Evolutionary conservation across 768 basidiomycete species (phyloP).

Genomic region (Hemileccinum rubropunctum): DNA sequence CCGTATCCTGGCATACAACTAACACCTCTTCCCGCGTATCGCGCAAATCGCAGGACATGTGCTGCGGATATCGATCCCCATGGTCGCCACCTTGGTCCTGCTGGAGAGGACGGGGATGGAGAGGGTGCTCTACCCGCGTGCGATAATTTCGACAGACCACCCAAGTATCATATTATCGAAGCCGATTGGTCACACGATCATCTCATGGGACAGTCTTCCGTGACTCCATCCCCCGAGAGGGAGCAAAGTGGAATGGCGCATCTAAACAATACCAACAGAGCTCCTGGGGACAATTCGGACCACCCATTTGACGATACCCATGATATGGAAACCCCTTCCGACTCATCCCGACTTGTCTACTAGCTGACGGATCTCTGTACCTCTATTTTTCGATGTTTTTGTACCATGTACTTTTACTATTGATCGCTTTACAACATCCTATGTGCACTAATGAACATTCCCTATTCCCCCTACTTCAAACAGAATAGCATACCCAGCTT

Average conservation of each 20-base stretch:
- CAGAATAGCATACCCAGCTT: not conserved
- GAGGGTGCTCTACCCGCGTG: constrained; percentile 52
- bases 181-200: constrained; percentile 4
- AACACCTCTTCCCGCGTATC: constrained; percentile 20
- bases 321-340: not conserved
- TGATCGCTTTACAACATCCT: no score
- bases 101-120: constrained; percentile 35
- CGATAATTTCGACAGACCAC: constrained; percentile 43
- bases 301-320: constrained; percentile 8
- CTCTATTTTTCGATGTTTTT: not conserved
- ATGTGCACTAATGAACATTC: not conserved
- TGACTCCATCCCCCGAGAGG: not conserved
- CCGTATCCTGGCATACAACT: constrained; percentile 16
- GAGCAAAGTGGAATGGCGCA: constrained; percentile 2
- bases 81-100: constrained; percentile 36
- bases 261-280: not conserved
- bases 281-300: not conserved
- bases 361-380: constrained; percentile 4
- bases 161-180: constrained; percentile 44
- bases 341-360: not conserved
- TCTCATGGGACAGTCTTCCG: not conserved
- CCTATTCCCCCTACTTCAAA: no score
- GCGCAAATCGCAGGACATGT: constrained; percentile 22
- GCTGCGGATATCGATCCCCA: constrained; percentile 38
- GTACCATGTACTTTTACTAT: not conserved